Percentiles rank a stretch among this genome's conserved stretches.
Evolutionary conservation across 805 yeast genomes (phyloP).

Genomic region (Candida anglica): DNA sequence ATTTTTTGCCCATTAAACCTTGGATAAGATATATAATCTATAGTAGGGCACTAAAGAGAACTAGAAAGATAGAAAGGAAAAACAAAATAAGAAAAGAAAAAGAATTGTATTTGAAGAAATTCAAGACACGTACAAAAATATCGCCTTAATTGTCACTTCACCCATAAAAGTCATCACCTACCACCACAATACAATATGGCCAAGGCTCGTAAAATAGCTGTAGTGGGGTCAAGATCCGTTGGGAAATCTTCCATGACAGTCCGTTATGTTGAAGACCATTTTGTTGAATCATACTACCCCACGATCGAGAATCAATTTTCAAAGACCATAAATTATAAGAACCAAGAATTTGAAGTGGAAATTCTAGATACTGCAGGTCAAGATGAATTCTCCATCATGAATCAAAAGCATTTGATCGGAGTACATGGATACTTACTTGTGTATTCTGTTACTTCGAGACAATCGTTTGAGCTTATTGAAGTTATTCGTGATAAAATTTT

Average conservation of each 20-base stretch:
- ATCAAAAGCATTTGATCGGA: conserved; percentile 73
- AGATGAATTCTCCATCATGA: conserved; percentile 80
- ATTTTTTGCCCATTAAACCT: too few species aligned
- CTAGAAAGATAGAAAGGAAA: too few species aligned
- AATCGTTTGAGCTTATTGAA: conserved; percentile 72
- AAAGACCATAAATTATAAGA: conserved; percentile 63
- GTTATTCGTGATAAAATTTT: conserved; percentile 80
- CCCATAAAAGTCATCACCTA: too few species aligned
- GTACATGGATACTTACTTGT: conserved; percentile 81
- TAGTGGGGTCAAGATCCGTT: conserved; percentile 84
- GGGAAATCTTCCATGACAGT: conserved; percentile 86
- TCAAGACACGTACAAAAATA: too few species aligned
- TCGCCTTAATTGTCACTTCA: too few species aligned
- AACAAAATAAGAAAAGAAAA: too few species aligned
- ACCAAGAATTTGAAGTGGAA: conserved; percentile 75
- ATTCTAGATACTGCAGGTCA: conserved; percentile 92
- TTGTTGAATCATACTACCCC: conserved; percentile 86
- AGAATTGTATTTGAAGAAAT: too few species aligned
- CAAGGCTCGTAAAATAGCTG: conserved; percentile 72
- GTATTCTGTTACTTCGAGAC: conserved; percentile 74
- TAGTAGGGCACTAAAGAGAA: too few species aligned
- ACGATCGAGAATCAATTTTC: conserved; percentile 84
- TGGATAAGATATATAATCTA: too few species aligned
- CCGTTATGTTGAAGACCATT: conserved; percentile 82
- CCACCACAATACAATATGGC: conserved; percentile 28